Percentiles rank a stretch among this genome's conserved stretches.
Conservation (phyloP, 2,329 filamentous ascomycete species). For the Scortechinia acanthostroma region DNA sequence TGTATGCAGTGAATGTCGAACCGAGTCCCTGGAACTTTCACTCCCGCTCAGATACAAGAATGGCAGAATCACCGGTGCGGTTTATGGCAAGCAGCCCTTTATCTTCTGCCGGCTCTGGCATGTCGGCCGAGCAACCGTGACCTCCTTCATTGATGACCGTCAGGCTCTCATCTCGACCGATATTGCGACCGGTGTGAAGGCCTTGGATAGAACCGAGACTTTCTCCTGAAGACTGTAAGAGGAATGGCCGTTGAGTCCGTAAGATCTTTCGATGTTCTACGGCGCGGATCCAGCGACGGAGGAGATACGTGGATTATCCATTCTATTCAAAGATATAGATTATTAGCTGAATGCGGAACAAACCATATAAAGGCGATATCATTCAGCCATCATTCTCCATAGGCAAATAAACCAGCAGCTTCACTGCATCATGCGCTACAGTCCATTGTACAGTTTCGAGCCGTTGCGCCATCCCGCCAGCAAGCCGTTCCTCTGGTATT, state of each 20-base stretch:
- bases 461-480: conserved; percentile 45
- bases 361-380: too few species aligned
- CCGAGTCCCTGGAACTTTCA: conserved; percentile 52
- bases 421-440: conserved; percentile 53
- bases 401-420: conserved; percentile 35
- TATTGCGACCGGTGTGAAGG: not conserved
- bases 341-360: too few species aligned
- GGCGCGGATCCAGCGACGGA: not conserved
- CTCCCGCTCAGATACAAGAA: conserved; percentile 41
- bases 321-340: too few species aligned
- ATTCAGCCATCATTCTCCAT: too few species aligned
- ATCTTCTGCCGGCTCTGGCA: conserved; percentile 59
- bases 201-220: not conserved
- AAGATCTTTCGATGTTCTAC: not conserved
- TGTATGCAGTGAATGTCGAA: too few species aligned
- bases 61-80: conserved; percentile 57
- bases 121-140: conserved; percentile 41
- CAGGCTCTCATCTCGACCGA: not conserved
- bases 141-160: not conserved
- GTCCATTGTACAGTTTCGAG: conserved; percentile 52
- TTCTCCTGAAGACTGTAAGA: not conserved
- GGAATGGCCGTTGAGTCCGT: not conserved
- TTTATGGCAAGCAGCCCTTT: conserved; percentile 53
- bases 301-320: not conserved
- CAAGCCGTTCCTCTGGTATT: conserved; percentile 39